Base-by-base conservation (phyloP, 371 early-diverging fungal genomes). In the Batrachochytrium dendrobatidis region DNA sequence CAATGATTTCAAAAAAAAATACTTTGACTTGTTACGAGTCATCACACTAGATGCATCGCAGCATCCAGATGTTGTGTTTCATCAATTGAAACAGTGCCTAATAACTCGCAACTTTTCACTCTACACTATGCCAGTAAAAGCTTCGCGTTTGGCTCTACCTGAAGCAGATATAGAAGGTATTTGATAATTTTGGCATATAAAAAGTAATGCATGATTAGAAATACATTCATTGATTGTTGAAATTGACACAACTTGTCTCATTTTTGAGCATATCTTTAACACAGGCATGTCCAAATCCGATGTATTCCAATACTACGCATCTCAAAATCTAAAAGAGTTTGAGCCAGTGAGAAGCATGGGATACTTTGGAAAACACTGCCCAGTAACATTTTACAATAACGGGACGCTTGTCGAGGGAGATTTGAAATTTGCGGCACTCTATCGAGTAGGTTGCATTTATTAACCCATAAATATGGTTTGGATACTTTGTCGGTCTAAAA, bases 281-380 rank as follows among this genome's bases (percentile, higher is more conserved):
- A 1, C 7, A 69, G 69, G 67, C 5, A 59, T 63, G 53, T 53
- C 62, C 7, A 68, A 74, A 29, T 25, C 46, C 7, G 74, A 74
- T 26, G 53, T 67, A 24, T 33, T 67, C 34, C 61, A 62, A 43
- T 63, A 60, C 48, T 65, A 65, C 10, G 43, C 57, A 6, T 39
- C 68, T 1, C 10, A 59, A 10, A 58, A 76, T n/a, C 54, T 72
- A 22, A 68, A 67, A 44, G 55, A 50, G 0, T 61, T 57, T n/a
- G 77, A 76, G 34, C 73, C 77, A 1, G 49, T 20, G 7, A 53
- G 79, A 25, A 70, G 74, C 31, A 32, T 69, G 26, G 63, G 74
- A 48, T 44, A 56, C 26, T 78, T 65, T 68, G 58, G 64, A 0
- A 49, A 59, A 17, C 70, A 59, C 56, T 75, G 75, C 45, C 74